Evolutionary conservation across 1,284 basidiomycete species (phyloP), one percentile per base, ranked within the genome.

Genomic region (Cryptococcus sp.): DNA sequence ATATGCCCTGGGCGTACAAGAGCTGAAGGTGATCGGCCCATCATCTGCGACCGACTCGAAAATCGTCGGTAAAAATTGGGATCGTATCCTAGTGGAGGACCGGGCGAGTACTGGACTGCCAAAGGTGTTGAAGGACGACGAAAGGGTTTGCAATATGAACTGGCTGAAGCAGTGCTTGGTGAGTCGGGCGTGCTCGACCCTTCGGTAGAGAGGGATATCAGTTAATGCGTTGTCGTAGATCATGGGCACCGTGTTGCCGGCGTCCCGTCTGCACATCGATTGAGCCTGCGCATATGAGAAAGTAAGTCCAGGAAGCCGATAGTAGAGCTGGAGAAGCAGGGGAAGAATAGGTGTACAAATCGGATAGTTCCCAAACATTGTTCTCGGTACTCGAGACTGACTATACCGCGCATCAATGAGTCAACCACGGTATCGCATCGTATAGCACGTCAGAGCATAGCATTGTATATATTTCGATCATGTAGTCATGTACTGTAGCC

Each of bases 161-260:
- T 93, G 90, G 90, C 83, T 93, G 48, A 93, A 93, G 75, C 85
- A 90, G 52, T 90, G 88, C 67, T 78, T 93, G 13, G 70, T 71
- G 60, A 66, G 70, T 68, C 4, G 35, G 13, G 30, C 30, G 30
- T 35, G 13, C 3, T 35, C 10, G 8, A 2, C 5, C 10, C 30
- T 35, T 35, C 30, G 8, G 8, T 2, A 2, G 30, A 5, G 30
- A 5, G 30, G 30, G 10, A 10, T 2, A 35, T 35, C 30, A 35
- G 30, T 40, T 27, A 13, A 46, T 16, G 16, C 13, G 15, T 11
- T 15, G 17, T 22, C 22, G 13, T 50, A 58, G 57, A 54, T 58
- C 17, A 58, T 58, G 57, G 57, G 57, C 47, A 47, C 42, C 17
- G 57, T 52, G 19, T 47, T 58, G 11, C 52, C 16, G 23, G 39